Evolutionary conservation across 225 moss, liverwort and hornwort species (phyloP).

Genomic region (Lunularia cruciata): DNA sequence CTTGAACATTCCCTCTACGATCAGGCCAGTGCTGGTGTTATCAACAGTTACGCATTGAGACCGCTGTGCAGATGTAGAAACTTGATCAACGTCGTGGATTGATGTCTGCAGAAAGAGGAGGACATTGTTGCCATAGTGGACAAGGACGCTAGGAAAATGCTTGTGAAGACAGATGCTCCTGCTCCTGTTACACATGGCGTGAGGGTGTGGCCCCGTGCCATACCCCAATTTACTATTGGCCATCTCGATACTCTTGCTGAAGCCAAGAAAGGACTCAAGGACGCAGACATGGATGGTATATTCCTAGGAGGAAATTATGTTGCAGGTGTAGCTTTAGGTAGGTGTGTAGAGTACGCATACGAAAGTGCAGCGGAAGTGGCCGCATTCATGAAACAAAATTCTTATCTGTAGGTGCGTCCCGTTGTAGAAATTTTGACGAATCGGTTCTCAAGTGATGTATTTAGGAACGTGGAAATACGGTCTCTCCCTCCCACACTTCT

Average conservation of each 20-base stretch:
- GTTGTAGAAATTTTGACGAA: neutral
- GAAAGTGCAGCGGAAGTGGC: constrained; percentile 79
- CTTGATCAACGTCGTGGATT: neutral
- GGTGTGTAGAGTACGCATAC: constrained; percentile 92
- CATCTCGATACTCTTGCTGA: constrained; percentile 82
- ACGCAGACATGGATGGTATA: constrained; percentile 65
- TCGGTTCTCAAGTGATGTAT: neutral
- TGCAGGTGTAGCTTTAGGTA: constrained; percentile 85
- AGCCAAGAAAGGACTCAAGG: constrained; percentile 55
- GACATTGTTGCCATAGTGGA: constrained; percentile 87
- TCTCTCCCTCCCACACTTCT: neutral
- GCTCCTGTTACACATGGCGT: constrained; percentile 74
- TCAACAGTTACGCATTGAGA: too few species aligned
- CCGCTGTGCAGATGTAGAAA: neutral
- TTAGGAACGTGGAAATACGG: too few species aligned
- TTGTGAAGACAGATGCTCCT: constrained; percentile 73
- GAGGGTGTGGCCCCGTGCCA: constrained; percentile 85
- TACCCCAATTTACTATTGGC: constrained; percentile 91
- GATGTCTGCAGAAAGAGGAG: constrained; percentile 55
- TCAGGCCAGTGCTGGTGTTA: too few species aligned
- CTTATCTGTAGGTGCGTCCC: constrained; percentile 18
- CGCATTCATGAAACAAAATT: constrained; percentile 42
- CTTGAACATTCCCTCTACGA: too few species aligned
- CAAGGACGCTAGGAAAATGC: constrained; percentile 90
- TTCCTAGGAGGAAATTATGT: constrained; percentile 97